Conservation (phyloP, 2,329 filamentous ascomycete genomes). For the Penicillium nordicum region DNA sequence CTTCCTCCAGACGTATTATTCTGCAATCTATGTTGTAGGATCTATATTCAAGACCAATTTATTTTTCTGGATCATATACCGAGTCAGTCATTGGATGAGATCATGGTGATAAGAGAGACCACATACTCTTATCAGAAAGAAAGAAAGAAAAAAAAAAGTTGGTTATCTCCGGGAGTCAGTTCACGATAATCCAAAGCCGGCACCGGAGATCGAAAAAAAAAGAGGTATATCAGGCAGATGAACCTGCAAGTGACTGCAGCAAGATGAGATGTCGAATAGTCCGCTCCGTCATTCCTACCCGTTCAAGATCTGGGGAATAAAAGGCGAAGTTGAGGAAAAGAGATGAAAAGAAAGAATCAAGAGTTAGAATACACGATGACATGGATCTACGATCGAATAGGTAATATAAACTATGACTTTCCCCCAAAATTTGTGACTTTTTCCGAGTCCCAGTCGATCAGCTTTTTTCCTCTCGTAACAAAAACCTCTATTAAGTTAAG, state of each 20-base stretch:
- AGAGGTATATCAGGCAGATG: slow-evolving; percentile 14
- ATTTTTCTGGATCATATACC: not conserved
- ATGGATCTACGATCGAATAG: slow-evolving; percentile 13
- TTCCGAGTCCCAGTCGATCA: slow-evolving; percentile 18
- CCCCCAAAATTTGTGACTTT: not conserved
- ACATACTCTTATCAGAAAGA: slow-evolving; percentile 8
- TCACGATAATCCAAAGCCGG: slow-evolving; percentile 1
- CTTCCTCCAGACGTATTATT: not conserved
- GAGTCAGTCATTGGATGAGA: slow-evolving; percentile 14
- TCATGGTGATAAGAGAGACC: slow-evolving; percentile 18
- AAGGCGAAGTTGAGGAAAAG: not conserved
- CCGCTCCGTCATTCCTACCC: slow-evolving; percentile 30
- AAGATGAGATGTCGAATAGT: slow-evolving; percentile 30
- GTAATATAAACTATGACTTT: not conserved
- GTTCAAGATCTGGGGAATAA: not conserved
- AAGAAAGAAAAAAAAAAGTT: not conserved
- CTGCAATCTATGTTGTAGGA: not conserved
- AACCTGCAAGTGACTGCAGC: slow-evolving; percentile 27
- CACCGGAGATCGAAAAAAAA: not conserved
- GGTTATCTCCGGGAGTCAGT: slow-evolving; percentile 13
- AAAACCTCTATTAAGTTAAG: slow-evolving; percentile 7
- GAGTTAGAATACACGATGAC: slow-evolving; percentile 14
- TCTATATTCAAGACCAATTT: not conserved
- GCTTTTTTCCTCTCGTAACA: slow-evolving; percentile 26
- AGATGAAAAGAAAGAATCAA: not conserved